A percentile compares a stretch with the other conserved stretches of the same genome.
These are phyloP conservation scores for Euphorbia schlechtendalii DNA, from an alignment of 441 rosid genomes.

Conservation along the genomic window DNA sequence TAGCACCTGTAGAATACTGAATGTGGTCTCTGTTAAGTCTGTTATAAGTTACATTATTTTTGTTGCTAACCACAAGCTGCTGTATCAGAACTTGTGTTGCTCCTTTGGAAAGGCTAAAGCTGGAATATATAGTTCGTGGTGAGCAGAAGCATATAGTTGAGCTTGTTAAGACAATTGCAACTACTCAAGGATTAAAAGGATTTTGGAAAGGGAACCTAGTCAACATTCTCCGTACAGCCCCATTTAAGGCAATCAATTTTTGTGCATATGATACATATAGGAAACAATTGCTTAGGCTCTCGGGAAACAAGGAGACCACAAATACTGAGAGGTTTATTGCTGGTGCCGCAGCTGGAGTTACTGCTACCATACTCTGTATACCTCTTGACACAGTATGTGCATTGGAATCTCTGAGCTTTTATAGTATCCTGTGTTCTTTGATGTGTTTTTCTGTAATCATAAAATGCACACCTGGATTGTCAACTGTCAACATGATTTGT, in stretches of 20 bases:
- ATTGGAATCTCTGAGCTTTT: constrained; percentile 4
- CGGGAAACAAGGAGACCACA: constrained; percentile 65
- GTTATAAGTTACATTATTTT: background rate
- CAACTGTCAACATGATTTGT: background rate
- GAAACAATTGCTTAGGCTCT: constrained; percentile 58
- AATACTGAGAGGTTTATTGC: constrained; percentile 78
- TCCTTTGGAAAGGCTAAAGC: constrained; percentile 81
- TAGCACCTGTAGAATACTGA: constrained; percentile 8
- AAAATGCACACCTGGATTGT: background rate
- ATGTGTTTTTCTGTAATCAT: background rate
- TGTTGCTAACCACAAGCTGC: background rate
- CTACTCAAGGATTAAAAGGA: constrained; percentile 60
- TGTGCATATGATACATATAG: constrained; percentile 70
- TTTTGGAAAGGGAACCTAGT: constrained; percentile 85
- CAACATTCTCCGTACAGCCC: constrained; percentile 79
- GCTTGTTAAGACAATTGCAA: constrained; percentile 50
- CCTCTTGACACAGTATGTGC: constrained; percentile 73
- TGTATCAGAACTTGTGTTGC: constrained; percentile 64
- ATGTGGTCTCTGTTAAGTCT: background rate
- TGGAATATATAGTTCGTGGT: constrained; percentile 77
- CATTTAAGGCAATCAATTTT: constrained; percentile 82
- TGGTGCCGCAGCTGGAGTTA: constrained; percentile 83
- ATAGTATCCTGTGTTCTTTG: background rate
- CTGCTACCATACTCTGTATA: constrained; percentile 69
- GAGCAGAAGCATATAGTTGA: constrained; percentile 60